These are phyloP conservation scores for Globisporangium rhizosaccharum DNA, from an alignment of 352 stramenopile species.

Conservation along the genomic window DNA sequence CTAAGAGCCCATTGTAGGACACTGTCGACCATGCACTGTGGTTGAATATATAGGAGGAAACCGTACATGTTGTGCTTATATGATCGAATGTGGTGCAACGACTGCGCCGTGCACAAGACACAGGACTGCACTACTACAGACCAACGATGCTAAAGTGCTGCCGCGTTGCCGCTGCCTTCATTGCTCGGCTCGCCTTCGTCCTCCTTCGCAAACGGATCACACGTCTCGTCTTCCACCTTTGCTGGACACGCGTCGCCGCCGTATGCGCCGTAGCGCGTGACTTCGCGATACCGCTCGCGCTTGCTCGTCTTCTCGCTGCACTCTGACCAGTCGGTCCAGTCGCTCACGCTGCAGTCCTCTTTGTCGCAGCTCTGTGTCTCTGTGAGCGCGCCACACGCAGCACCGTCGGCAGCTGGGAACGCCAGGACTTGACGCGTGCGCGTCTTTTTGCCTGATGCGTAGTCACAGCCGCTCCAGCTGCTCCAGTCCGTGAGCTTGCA, in stretches of 20 bases:
- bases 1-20: not conserved
- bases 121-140: not conserved
- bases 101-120: too few relatives aligned
- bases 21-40: not conserved
- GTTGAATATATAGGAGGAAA: not conserved
- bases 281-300: conserved; percentile 21
- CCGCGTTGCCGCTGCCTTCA: not conserved
- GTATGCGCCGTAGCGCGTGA: conserved; percentile 29
- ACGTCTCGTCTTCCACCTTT: conserved; percentile 23
- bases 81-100: too few relatives aligned
- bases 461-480: conserved; percentile 42
- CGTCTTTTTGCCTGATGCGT: conserved; percentile 33
- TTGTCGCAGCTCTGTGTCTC: conserved; percentile 32
- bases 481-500: conserved; percentile 47
- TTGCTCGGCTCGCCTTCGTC: not conserved
- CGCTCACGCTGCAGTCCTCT: conserved; percentile 30
- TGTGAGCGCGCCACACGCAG: conserved; percentile 15
- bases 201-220: conserved; percentile 12
- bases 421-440: conserved; percentile 29
- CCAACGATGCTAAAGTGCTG: not conserved
- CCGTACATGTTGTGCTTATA: too few relatives aligned
- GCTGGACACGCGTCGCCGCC: conserved; percentile 23
- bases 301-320: conserved; percentile 46
- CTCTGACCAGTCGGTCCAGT: conserved; percentile 46
- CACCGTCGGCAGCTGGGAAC: conserved; percentile 21